Base-by-base conservation (phyloP, 139 green algal species). In the Auxenochlorella protothecoides region DNA sequence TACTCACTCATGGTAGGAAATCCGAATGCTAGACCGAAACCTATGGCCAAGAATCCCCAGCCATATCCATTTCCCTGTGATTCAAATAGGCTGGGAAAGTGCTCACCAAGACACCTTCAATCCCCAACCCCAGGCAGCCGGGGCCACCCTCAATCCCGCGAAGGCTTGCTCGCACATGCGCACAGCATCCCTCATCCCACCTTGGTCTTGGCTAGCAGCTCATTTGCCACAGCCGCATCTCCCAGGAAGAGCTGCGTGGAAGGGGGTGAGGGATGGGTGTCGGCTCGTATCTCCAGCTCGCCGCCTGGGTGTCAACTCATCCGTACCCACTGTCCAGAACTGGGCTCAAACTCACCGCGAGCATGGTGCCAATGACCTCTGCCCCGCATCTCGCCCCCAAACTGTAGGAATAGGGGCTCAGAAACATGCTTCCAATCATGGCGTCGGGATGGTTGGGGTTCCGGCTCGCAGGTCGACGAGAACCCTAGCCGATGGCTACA, bases 1-100 rank as follows among this genome's bases (percentile, higher is more conserved):
- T 44, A 44, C 27, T 44, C 27, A 44, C 27, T 74, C 8, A 56
- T 65, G 15, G 72, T 76, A 6, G 55, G 52, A 4, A 82, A 57
- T 10, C 77, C 77, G 68, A 82, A 82, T 12, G 66, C 57, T 4
- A 78, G 16, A 6, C 77, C 77, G 53, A 82, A 82, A 9, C 77
- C 77, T 2, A 82, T 15, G 9, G 57, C 9, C 57, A 62, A 11
- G 9, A 9, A 62, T 9, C 57, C 57, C 57, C 57, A 62, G 57
- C 57, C 57, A 11, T 11, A 62, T 11, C 9, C 57, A 62, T 62
- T 9, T 15, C 57, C 57, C 57, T 62, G 57, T 62, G 2, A 3
- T 62, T 44, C 27, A 44, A 11, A 9, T 11, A 62, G 9, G 9
- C 57, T 15, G 57, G 9, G 57, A 9, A 15, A 11, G 11, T 15